Percentiles rank a stretch among this genome's conserved stretches.
These are phyloP conservation scores for Xylariales sp. DNA, from an alignment of 2,329 filamentous ascomycete genomes.

Conservation along the genomic window DNA sequence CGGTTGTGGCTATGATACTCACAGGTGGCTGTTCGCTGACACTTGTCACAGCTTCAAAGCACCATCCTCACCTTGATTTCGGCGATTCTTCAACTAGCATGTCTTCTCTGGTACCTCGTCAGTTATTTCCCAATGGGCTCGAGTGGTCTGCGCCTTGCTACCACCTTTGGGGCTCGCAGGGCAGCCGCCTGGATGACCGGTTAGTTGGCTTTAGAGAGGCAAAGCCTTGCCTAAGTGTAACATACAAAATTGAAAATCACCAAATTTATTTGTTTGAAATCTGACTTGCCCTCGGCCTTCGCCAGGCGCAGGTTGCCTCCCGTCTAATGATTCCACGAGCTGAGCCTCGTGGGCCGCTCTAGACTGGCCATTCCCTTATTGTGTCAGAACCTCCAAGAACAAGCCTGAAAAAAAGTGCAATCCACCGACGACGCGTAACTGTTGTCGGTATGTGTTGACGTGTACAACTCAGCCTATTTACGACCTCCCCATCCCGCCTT, in stretches of 20 bases:
- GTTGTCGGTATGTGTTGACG: too few species aligned
- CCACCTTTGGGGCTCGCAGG: constrained; percentile 77
- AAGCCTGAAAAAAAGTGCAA: too few species aligned
- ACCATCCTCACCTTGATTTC: constrained; percentile 82
- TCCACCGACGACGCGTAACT: too few species aligned
- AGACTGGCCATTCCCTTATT: too few species aligned
- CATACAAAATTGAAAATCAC: not conserved
- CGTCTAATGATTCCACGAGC: too few species aligned
- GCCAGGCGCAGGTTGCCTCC: too few species aligned
- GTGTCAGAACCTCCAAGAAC: too few species aligned
- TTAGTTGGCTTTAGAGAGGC: constrained; percentile 32
- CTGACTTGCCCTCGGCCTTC: too few species aligned
- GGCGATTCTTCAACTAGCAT: constrained; percentile 76
- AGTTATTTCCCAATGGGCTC: constrained; percentile 98
- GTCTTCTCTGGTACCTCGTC: constrained; percentile 86
- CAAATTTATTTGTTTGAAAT: too few species aligned
- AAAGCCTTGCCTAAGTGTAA: not conserved
- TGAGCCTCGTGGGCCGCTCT: too few species aligned
- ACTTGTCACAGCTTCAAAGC: constrained; percentile 62
- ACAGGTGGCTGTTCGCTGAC: constrained; percentile 15
- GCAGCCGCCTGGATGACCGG: constrained; percentile 85
- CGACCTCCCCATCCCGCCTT: too few species aligned
- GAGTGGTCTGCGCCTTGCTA: constrained; percentile 78
- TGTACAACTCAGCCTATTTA: too few species aligned
- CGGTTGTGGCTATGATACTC: not conserved